A percentile compares a stretch with the other conserved stretches of the same genome.
phyloP scores from a whole-genome alignment of 306 rosid species.

The Neltuma alba region DNA sequence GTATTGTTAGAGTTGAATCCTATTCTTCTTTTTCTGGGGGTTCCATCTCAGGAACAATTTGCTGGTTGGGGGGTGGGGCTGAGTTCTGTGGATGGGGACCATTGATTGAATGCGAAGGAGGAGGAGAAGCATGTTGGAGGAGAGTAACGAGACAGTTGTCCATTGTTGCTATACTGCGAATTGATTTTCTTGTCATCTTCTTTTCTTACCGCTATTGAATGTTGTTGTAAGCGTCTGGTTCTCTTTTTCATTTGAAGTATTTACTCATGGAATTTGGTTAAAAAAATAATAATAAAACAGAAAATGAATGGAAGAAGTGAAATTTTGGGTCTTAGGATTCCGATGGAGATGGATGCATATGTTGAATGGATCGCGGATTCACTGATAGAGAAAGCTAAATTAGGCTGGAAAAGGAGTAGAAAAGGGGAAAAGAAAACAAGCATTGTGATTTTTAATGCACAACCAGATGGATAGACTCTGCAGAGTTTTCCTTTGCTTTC shows the following conservation, averaged over 20 bases:
- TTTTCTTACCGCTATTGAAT: no score
- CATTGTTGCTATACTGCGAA: conserved; percentile 37
- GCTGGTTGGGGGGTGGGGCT: conserved; percentile 37
- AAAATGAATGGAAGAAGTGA: background rate
- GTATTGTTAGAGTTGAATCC: conserved; percentile 35
- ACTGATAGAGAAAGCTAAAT: background rate
- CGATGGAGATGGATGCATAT: conserved; percentile 17
- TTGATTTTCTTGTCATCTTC: conserved; percentile 9
- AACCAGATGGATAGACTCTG: no score
- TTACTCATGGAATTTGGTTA: background rate
- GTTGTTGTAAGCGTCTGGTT: no score
- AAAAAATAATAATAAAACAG: no score
- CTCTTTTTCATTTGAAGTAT: no score
- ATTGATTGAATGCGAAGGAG: conserved; percentile 31
- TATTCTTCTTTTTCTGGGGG: conserved; percentile 21
- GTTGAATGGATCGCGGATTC: conserved; percentile 39
- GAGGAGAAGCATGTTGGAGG: conserved; percentile 28
- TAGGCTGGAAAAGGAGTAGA: background rate
- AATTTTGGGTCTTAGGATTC: conserved; percentile 25
- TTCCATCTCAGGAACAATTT: conserved; percentile 61
- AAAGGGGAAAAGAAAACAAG: background rate
- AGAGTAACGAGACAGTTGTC: conserved; percentile 36
- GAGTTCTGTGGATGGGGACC: conserved; percentile 45
- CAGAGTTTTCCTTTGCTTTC: background rate
- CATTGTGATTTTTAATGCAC: background rate